Evolutionary conservation across 208 protist species (phyloP).

Genomic region (Leptomonas pyrrhocoris): DNA sequence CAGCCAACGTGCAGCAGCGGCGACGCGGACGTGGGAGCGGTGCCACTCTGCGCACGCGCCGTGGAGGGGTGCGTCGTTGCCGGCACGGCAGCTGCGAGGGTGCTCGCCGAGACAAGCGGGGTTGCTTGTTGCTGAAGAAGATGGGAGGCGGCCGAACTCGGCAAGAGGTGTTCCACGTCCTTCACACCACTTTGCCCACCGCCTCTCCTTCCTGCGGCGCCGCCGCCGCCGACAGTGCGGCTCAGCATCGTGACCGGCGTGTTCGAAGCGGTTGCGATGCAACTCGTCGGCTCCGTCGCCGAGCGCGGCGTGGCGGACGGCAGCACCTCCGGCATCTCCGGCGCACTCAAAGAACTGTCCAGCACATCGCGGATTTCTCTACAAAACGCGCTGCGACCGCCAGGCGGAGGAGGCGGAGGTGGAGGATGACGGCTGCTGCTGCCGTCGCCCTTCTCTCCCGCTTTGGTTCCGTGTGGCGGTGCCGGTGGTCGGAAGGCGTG

Average conservation of each 20-base stretch:
- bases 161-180: no score
- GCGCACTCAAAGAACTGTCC: conserved; percentile 2
- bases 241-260: neutral
- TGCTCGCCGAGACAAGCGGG: no score
- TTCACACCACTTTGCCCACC: no score
- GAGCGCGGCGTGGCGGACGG: conserved; percentile 8
- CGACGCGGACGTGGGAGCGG: no score
- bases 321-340: conserved; percentile 17
- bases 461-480: neutral
- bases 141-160: no score
- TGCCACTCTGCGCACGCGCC: neutral
- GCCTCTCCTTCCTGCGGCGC: neutral
- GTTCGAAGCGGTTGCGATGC: conserved; percentile 1
- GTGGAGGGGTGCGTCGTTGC: no score
- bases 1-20: no score
- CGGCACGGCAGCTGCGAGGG: no score
- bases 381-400: neutral
- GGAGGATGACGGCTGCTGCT: no score
- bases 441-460: neutral
- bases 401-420: no score
- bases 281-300: conserved; percentile 12
- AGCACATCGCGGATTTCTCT: neutral
- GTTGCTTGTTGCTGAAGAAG: no score
- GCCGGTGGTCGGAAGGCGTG: no score
- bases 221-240: neutral